Evolutionary conservation across 768 basidiomycete genomes (phyloP).

Genomic region (Panaeolus papilionaceus): DNA sequence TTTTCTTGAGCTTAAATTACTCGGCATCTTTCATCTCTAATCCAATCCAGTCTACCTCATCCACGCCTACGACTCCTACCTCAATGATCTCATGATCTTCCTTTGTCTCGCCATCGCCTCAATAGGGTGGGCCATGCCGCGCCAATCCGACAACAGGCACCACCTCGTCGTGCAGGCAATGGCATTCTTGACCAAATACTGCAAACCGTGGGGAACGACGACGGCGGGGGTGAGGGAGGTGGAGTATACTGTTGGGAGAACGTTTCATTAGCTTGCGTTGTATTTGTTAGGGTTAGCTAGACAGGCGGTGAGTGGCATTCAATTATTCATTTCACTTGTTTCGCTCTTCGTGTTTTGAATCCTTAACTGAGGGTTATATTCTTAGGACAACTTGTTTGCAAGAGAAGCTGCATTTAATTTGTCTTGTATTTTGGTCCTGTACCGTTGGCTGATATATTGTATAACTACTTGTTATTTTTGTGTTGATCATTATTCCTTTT

Average conservation of each 20-base stretch:
- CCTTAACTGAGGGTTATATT: conserved; percentile 34
- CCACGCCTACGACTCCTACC: conserved; percentile 70
- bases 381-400: conserved; percentile 56
- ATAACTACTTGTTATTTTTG: too few relatives aligned
- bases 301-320: too few relatives aligned
- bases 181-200: conserved; percentile 78
- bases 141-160: too few relatives aligned
- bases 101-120: too few relatives aligned
- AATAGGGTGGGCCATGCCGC: too few relatives aligned
- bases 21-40: background rate
- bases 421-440: conserved; percentile 80
- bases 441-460: conserved; percentile 71
- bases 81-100: conserved; percentile 63
- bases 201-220: conserved; percentile 58
- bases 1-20: conserved; percentile 21
- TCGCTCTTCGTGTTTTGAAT: too few relatives aligned
- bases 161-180: too few relatives aligned
- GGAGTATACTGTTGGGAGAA: conserved; percentile 86
- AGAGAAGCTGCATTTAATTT: conserved; percentile 90
- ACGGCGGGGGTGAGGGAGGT: conserved; percentile 66
- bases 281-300: too few relatives aligned
- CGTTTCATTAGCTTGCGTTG: conserved; percentile 94
- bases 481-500: too few relatives aligned
- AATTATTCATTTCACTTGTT: too few relatives aligned
- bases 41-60: conserved; percentile 95